Percentiles rank a stretch among this genome's conserved stretches.
Conservation (phyloP, 164 flowering plant genomes). For the Aristolochia fimbriata region DNA sequence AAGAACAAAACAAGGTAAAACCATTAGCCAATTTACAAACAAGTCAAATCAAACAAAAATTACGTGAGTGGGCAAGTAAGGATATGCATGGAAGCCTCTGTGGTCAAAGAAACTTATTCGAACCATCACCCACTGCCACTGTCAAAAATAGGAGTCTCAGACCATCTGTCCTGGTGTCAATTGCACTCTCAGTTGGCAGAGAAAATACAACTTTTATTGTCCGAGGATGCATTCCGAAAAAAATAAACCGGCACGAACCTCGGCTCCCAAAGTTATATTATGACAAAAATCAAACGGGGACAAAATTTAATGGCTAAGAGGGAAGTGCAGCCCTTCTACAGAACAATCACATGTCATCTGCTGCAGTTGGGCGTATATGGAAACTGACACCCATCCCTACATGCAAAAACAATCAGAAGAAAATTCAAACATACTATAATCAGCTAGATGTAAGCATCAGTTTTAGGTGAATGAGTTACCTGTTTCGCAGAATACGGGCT, state of each 20-base stretch:
- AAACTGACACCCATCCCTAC: constrained; percentile 5
- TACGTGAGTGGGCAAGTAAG: no score
- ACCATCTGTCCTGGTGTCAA: no score
- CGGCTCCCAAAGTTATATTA: constrained; percentile 5
- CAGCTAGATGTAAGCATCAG: background rate
- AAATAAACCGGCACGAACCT: constrained; percentile 13
- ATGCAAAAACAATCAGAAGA: constrained; percentile 2
- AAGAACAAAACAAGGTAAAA: no score
- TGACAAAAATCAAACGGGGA: background rate
- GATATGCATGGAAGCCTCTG: no score
- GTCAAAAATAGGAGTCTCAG: no score
- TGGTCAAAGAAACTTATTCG: no score
- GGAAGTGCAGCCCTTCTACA: constrained; percentile 4
- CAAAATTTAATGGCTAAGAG: background rate
- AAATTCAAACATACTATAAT: background rate
- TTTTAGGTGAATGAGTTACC: no score
- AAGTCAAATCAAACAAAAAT: no score
- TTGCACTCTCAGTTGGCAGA: no score
- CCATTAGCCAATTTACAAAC: no score
- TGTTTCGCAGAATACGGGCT: no score
- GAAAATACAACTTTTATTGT: background rate
- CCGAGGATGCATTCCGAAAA: constrained; percentile 27
- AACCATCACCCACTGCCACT: no score
- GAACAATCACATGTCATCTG: constrained; percentile 7
- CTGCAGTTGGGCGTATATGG: background rate